Evolutionary conservation across 371 early-diverging fungal genomes (phyloP), one percentile per base, ranked within the genome.

Genomic region (Actinomucor elegans): DNA sequence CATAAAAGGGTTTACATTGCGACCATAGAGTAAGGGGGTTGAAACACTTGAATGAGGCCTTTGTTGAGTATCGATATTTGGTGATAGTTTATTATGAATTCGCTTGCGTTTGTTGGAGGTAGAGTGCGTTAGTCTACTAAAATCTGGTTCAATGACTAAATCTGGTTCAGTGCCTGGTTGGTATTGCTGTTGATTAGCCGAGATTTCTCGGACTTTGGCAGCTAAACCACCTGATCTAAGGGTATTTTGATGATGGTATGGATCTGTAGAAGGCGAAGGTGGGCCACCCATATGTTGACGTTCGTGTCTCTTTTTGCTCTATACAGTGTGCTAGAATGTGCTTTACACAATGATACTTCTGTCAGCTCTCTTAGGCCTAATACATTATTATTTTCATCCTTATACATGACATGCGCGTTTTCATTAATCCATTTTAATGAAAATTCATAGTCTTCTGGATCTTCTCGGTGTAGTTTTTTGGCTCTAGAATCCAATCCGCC

Each of bases 321-420:
- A 44, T 66, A 66, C n/a, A 70, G 37, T 21, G 67, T 64, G 31
- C 66, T 66, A 15, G 63, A 63, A 54, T 66, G 67, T 12, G 67
- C 71, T 45, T 70, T 70, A 34, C 67, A 70, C 14, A 70, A 64
- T 18, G 71, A 66, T 11, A 70, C 71, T 45, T 70, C 67, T 10
- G 55, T 24, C 9, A 70, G 5, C 15, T 57, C 52, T 35, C 46
- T 42, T 11, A 58, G 32, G 7, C 55, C 61, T 3, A 55, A 18
- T 4, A 64, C 47, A 12, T 29, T 29, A 12, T 58, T 42, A 20
- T 61, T 28, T 26, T 53, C 36, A 29, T 69, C 53, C 37, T 55
- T 55, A 20, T 66, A 66, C 38, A 59, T 53, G 0, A 43, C 28
- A 31, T 70, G 57, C 4, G 64, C 60, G 55, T 55, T 50, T 29